These are phyloP conservation scores for Penicillium sp. DNA, from an alignment of 2,329 filamentous ascomycete genomes.

Conservation along the genomic window DNA sequence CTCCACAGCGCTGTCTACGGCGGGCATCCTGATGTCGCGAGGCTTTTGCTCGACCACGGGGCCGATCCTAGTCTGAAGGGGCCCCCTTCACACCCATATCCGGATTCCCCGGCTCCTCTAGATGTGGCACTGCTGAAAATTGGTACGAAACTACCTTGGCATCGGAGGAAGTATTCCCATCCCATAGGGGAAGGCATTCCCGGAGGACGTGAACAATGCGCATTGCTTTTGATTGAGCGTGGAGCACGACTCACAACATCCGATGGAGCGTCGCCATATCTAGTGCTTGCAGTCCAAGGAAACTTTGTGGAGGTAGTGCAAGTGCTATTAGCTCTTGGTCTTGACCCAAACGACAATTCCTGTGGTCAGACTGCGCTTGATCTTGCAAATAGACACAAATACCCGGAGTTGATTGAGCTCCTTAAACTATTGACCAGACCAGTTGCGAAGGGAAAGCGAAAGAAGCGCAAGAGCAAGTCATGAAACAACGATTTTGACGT, in stretches of 20 bases:
- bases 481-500: not conserved
- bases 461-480: not conserved
- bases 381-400: not conserved
- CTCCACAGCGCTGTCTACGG: not conserved
- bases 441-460: not conserved
- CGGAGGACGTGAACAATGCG: not conserved
- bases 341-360: not conserved
- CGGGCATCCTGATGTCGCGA: not conserved
- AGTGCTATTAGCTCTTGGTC: not conserved
- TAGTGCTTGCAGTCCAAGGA: not conserved
- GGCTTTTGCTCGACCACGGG: not conserved
- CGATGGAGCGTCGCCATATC: not conserved
- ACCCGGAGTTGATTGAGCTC: not conserved
- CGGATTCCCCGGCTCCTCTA: not conserved
- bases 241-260: not conserved
- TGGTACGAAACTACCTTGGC: not conserved
- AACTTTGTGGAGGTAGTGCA: not conserved
- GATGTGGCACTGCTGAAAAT: not conserved
- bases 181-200: not conserved
- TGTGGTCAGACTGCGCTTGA: not conserved
- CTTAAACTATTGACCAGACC: not conserved
- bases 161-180: too few relatives aligned
- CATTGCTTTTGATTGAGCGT: slow-evolving; percentile 1
- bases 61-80: not conserved
- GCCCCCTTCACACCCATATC: not conserved